Percentiles rank a stretch among this genome's conserved stretches.
Conservation (phyloP, 768 basidiomycete genomes). For the Harrya chromipes region DNA sequence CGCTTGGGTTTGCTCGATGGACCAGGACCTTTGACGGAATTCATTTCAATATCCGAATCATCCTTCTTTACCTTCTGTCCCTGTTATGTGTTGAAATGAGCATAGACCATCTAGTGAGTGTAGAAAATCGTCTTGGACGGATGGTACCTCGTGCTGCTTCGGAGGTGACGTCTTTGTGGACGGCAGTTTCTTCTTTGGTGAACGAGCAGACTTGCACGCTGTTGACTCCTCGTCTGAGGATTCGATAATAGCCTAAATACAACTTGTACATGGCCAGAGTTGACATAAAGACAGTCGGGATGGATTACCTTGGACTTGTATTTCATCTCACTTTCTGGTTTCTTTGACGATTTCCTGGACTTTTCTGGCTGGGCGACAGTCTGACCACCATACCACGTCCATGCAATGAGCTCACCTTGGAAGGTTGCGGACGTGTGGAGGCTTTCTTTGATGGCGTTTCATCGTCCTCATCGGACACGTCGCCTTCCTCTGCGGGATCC, state of each 20-base stretch:
- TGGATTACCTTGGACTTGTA: conserved; percentile 27
- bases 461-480: conserved; percentile 1
- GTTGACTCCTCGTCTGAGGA: conserved; percentile 27
- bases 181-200: conserved; percentile 8
- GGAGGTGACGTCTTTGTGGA: conserved; percentile 3
- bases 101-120: neutral
- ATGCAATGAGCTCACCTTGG: conserved; percentile 7
- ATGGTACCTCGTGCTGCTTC: conserved; percentile 13
- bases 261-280: neutral
- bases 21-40: conserved; percentile 1
- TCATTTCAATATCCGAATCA: conserved; percentile 12
- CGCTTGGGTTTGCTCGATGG: conserved; percentile 9
- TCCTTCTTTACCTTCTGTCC: conserved; percentile 1
- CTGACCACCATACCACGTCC: neutral
- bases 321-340: conserved; percentile 18
- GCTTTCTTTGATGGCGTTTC: conserved; percentile 9
- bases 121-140: neutral
- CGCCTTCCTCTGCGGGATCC: neutral
- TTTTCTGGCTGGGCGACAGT: conserved; percentile 10
- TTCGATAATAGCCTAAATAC: conserved; percentile 24
- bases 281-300: neutral
- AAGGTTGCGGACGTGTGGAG: conserved; percentile 6
- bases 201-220: neutral
- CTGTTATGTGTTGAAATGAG: neutral
- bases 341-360: conserved; percentile 9